These are phyloP conservation scores for Catunica adiposa DNA, from an alignment of 2,329 filamentous ascomycete species.

Conservation along the genomic window DNA sequence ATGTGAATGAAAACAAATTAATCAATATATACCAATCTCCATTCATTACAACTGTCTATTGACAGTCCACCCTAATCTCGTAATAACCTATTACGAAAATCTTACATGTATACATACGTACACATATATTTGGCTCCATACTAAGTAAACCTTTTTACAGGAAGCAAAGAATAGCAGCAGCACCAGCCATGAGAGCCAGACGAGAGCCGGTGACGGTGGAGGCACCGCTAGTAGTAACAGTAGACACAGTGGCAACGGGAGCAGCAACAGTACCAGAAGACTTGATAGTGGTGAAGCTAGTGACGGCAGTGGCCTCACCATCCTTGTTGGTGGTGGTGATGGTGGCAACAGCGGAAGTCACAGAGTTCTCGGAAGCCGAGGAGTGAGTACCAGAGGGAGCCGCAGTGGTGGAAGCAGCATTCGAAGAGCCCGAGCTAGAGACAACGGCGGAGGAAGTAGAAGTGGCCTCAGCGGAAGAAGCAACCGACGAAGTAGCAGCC, in stretches of 20 bases:
- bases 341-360: neutral
- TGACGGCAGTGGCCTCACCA: neutral
- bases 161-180: neutral
- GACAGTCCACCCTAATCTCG: too few species aligned
- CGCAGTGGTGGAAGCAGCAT: neutral
- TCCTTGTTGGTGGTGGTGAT: neutral
- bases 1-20: too few species aligned
- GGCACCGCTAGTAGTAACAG: neutral
- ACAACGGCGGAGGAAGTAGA: neutral
- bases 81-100: too few species aligned
- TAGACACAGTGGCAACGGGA: neutral
- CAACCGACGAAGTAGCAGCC: neutral
- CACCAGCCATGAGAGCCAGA: neutral
- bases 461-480: neutral
- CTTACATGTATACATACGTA: too few species aligned
- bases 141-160: neutral
- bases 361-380: neutral
- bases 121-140: too few species aligned
- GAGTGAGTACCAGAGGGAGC: neutral
- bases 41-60: too few species aligned
- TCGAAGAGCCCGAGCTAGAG: neutral
- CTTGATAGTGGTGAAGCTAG: constrained; percentile 1
- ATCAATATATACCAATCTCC: too few species aligned
- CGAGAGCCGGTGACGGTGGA: neutral
- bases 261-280: neutral